Evolutionary conservation across 139 green algal species (phyloP).

Genomic region (Diplosphaera chodatii): DNA sequence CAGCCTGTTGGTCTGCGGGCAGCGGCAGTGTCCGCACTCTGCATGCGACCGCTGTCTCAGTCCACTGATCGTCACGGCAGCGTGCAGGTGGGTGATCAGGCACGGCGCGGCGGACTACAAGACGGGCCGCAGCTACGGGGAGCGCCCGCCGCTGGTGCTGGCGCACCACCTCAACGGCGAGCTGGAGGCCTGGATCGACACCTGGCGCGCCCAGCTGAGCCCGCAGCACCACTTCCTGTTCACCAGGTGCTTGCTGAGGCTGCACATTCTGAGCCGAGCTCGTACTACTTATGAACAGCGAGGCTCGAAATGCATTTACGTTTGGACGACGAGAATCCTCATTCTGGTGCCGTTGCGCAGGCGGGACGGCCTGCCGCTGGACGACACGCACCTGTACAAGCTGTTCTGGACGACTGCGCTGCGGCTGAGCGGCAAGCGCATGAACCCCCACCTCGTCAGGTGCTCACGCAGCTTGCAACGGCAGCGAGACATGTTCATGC

Average conservation of each 20-base stretch:
- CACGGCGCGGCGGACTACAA: conserved; percentile 63
- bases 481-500: no score
- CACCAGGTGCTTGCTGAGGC: no score
- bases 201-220: conserved; percentile 29
- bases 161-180: conserved; percentile 45
- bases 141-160: conserved; percentile 51
- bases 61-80: no score
- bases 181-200: conserved; percentile 53
- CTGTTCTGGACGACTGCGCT: conserved; percentile 27
- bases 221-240: conserved; percentile 47
- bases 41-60: no score
- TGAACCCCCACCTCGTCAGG: conserved; percentile 61
- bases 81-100: conserved; percentile 42
- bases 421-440: conserved; percentile 40
- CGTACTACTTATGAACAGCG: no score
- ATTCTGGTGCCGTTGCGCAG: no score
- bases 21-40: no score
- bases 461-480: conserved; percentile 13
- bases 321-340: no score
- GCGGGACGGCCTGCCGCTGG: background rate
- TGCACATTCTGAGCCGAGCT: no score
- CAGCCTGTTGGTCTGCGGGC: no score
- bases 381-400: conserved; percentile 31
- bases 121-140: conserved; percentile 55
- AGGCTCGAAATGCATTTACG: no score